Base-by-base conservation (phyloP, 208 protist genomes). In the Crithidia thermophila region DNA sequence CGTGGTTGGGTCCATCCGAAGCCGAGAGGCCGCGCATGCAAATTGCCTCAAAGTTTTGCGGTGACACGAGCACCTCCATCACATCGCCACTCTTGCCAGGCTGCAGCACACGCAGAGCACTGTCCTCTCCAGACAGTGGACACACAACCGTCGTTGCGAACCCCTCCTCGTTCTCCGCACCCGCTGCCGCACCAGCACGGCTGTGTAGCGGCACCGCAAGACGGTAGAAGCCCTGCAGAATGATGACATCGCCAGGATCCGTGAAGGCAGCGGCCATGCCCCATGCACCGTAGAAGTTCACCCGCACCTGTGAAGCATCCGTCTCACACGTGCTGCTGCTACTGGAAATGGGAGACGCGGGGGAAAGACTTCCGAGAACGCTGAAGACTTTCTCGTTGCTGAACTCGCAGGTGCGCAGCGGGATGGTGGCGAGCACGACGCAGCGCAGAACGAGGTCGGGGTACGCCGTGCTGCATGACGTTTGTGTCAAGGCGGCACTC, bases 201-300 rank as follows among this genome's bases (percentile, higher is more conserved):
- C n/a, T n/a, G n/a, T n/a, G n/a, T n/a, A 10, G 40, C 20, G 61
- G 70, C 10, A 34, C 49, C 31, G 56, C 52, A 7, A 50, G 57
- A 11, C 60, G 43, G 8, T 23, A 59, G 33, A 68, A 70, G 21
- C 84, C 81, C 20, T 62, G 72, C 18, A 94, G 71, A 10, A 85
- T 36, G 14, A 94, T 25, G 31, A 85, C 77, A 50, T 91, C 88
- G 27, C 81, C 85, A 3, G 63, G 53, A 34, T 89, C 82, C 14
- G 88, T 62, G 62, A 94, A 94, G 34, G 81, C 67, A 14, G 84
- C 85, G 2, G 72, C 86, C 46, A 67, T 65, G 8, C 81, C 88
- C 88, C 85, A 94, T 34, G 83, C 69, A 33, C 84, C 77, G 59
- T 88, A 89, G 64, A 92, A 90, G 67, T 90, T 80, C 28, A 90